Percentiles rank a stretch among this genome's conserved stretches.
phyloP scores from a whole-genome alignment of 2,329 filamentous ascomycete genomes.

The Aspergillus sp. region DNA sequence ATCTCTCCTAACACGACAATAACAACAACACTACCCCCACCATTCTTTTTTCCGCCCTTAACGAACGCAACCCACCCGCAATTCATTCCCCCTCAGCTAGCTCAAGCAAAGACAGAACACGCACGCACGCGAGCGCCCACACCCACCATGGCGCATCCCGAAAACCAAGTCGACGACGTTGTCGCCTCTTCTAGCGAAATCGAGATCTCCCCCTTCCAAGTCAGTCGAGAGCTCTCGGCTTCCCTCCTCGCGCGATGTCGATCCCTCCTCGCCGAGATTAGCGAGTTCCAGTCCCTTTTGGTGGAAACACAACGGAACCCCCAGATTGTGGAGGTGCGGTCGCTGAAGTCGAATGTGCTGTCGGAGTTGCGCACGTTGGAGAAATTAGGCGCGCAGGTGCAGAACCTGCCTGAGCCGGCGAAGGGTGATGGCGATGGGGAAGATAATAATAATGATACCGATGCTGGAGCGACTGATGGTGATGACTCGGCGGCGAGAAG shows the following conservation, averaged over 20 bases:
- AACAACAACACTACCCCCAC: background rate
- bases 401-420: conserved; percentile 16
- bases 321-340: conserved; percentile 52
- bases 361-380: conserved; percentile 53
- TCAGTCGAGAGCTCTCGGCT: conserved; percentile 27
- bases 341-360: conserved; percentile 51
- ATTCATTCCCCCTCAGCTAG: background rate
- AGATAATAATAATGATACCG: conserved; percentile 9
- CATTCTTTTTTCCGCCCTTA: background rate
- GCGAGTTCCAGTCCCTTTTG: conserved; percentile 47
- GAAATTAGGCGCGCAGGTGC: conserved; percentile 40
- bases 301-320: conserved; percentile 45
- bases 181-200: background rate
- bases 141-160: background rate
- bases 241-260: conserved; percentile 43
- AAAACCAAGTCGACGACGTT: background rate
- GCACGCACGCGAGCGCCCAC: background rate
- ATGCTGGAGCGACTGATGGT: conserved; percentile 6
- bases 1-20: background rate
- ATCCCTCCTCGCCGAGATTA: conserved; percentile 48
- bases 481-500: conserved; percentile 31
- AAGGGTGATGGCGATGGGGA: conserved; percentile 7
- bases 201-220: conserved; percentile 5
- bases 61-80: background rate
- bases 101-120: background rate